These are phyloP conservation scores for Trichoderma sp. DNA, from an alignment of 2,329 filamentous ascomycete genomes.

Conservation along the genomic window DNA sequence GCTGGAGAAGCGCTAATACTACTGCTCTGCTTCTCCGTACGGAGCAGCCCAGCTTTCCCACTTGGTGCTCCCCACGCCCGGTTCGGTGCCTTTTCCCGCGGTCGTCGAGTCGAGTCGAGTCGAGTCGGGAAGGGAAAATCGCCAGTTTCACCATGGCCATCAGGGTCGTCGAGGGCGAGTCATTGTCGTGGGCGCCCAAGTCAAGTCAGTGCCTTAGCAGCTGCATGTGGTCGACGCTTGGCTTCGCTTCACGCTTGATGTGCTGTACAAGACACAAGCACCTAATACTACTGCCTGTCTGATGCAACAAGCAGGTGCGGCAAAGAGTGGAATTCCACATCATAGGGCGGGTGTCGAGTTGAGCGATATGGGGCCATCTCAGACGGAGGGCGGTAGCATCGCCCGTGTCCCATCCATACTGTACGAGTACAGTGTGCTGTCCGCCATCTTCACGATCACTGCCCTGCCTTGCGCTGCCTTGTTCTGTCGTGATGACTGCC, in stretches of 20 bases:
- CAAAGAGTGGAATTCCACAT: constrained; percentile 13
- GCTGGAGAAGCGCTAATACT: constrained; percentile 16
- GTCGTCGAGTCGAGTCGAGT: neutral
- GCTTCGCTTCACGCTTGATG: too few relatives aligned
- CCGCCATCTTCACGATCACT: too few relatives aligned
- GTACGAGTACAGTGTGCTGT: neutral
- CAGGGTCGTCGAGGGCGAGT: constrained; percentile 9
- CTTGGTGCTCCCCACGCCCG: neutral
- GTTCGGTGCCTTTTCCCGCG: constrained; percentile 18
- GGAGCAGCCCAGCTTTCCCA: constrained; percentile 1
- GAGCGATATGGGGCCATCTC: neutral
- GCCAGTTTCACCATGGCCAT: constrained; percentile 20
- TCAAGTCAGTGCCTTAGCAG: too few relatives aligned
- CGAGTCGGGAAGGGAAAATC: neutral
- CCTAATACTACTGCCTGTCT: neutral
- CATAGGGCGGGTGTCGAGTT: neutral
- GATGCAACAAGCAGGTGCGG: constrained; percentile 6
- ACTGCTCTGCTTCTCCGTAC: constrained; percentile 10
- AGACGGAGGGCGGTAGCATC: too few relatives aligned
- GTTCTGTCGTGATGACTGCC: too few relatives aligned
- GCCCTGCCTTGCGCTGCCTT: too few relatives aligned
- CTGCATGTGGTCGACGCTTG: too few relatives aligned
- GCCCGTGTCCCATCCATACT: neutral
- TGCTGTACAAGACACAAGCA: neutral
- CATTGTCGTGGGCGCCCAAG: neutral